Evolutionary conservation across 2,329 filamentous ascomycete genomes (phyloP).

Genomic region (Verticillium longisporum): DNA sequence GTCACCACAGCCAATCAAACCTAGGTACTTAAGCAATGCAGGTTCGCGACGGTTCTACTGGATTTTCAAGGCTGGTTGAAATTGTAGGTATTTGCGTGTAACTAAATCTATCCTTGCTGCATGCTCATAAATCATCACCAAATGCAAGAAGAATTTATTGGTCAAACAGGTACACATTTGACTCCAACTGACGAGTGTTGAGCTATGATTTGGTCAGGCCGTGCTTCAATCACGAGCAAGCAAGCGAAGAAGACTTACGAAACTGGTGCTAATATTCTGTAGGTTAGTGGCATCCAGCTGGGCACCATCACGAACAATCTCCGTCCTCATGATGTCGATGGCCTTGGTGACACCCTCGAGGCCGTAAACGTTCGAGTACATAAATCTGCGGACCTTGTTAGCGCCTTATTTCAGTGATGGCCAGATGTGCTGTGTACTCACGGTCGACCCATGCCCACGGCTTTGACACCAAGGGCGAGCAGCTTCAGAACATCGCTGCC

Average conservation of each 20-base stretch:
- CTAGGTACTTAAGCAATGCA: too few species aligned
- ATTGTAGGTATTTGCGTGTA: too few species aligned
- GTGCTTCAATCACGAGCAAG: neutral
- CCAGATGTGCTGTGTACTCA: neutral
- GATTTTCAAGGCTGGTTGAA: too few species aligned
- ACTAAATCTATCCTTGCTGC: too few species aligned
- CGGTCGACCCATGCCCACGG: slow-evolving; percentile 34
- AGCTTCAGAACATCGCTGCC: slow-evolving; percentile 32
- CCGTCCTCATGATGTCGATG: slow-evolving; percentile 40
- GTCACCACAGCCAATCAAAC: too few species aligned
- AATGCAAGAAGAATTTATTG: neutral
- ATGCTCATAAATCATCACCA: too few species aligned
- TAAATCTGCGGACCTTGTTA: slow-evolving; percentile 21
- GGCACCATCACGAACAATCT: slow-evolving; percentile 29
- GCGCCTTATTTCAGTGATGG: neutral
- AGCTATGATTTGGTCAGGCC: slow-evolving; percentile 1
- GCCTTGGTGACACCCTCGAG: slow-evolving; percentile 36
- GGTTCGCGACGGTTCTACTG: too few species aligned
- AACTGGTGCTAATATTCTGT: slow-evolving; percentile 15
- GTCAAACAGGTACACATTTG: slow-evolving; percentile 7
- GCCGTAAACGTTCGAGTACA: slow-evolving; percentile 45
- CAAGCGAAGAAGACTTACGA: slow-evolving; percentile 4
- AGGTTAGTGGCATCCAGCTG: slow-evolving; percentile 22
- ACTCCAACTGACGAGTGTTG: slow-evolving; percentile 7
- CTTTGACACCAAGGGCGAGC: slow-evolving; percentile 30